Base-by-base conservation (phyloP, 164 flowering plant genomes). In the Dillenia turbinata region DNA sequence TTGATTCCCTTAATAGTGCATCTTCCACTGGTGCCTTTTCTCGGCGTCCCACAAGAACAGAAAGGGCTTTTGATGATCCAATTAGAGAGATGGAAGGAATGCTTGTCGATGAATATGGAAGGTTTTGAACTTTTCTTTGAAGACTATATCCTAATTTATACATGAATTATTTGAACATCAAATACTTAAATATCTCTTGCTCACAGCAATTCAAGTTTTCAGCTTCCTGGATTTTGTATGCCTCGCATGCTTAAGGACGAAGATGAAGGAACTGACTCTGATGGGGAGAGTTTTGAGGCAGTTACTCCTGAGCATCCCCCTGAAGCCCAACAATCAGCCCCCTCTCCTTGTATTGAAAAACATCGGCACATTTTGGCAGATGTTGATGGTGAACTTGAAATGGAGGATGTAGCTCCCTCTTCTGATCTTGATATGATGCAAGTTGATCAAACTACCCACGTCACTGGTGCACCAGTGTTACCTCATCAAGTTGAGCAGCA, bases 331-430 rank as follows among this genome's bases (percentile, higher is more conserved):
- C 84, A 68, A 63, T 57, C 60, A 13, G 56, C 54, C 13, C 65
- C 58, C 5, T 5, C 59, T 24, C 64, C 75, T 46, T 65, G 72
- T 52, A 59, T 58, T 40, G 86, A 78, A 56, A 89, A 83, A 73
- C 97, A 75, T 66, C 73, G 77, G 10, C 97, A 80, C 74, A 83
- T 95, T 48, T 71, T 95, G 78, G 97, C 89, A 73, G 99, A 88
- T 75, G 99, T 95, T 65, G 97, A 95, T 72, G 97, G 96, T 49
- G 99, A 95, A 73, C 97, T 95, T 75, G 99, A 95, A 77, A 95
- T 92, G 99, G 99, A 95, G 61, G 97, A 88, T 76, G 96, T 89
- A 54, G 85, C 96, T 56, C 97, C 96, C 24, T 67, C 81, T 24
- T 80, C 73, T 72, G 96, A 83, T 54, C 78, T 55, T 60, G 88